These are phyloP conservation scores for Bertia moriformis DNA, from an alignment of 2,329 filamentous ascomycete genomes.

Conservation along the genomic window DNA sequence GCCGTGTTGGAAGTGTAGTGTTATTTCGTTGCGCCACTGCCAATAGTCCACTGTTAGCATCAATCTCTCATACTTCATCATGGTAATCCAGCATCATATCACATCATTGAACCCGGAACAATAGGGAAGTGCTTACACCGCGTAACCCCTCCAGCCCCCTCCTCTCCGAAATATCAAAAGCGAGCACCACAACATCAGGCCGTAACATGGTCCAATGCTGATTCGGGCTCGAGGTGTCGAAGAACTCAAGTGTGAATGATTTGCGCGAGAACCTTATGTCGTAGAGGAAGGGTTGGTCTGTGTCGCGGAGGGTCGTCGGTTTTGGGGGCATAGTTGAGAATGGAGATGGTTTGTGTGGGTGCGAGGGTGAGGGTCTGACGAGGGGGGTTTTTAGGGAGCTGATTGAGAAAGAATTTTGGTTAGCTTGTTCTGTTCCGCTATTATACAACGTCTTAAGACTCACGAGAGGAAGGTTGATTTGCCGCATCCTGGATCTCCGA, in stretches of 20 bases:
- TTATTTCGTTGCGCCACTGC: constrained; percentile 25
- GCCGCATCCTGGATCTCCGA: constrained; percentile 43
- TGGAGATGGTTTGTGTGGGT: too few relatives aligned
- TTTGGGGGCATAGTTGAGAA: too few relatives aligned
- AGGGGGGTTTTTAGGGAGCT: not conserved
- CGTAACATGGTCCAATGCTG: constrained; percentile 35
- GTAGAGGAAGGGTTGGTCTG: constrained; percentile 42
- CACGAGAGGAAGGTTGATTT: constrained; percentile 51
- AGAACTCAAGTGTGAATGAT: constrained; percentile 36
- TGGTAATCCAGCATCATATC: too few relatives aligned
- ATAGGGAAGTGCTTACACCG: constrained; percentile 10
- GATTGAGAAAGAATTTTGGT: constrained; percentile 1
- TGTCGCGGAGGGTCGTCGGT: constrained; percentile 34
- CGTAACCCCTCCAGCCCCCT: constrained; percentile 29
- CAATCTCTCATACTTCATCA: too few relatives aligned
- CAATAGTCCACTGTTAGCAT: too few relatives aligned
- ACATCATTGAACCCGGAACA: not conserved
- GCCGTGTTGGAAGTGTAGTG: constrained; percentile 30
- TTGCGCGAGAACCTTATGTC: constrained; percentile 39
- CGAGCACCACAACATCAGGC: constrained; percentile 39
- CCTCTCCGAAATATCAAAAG: constrained; percentile 40
- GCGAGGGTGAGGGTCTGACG: too few relatives aligned
- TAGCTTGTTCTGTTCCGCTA: constrained; percentile 1
- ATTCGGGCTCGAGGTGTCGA: constrained; percentile 39
- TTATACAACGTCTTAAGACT: too few relatives aligned